A percentile compares a stretch with the other conserved stretches of the same genome.
Evolutionary conservation across 139 green algal genomes (phyloP).

Genomic region (Pleodorina starrii): DNA sequence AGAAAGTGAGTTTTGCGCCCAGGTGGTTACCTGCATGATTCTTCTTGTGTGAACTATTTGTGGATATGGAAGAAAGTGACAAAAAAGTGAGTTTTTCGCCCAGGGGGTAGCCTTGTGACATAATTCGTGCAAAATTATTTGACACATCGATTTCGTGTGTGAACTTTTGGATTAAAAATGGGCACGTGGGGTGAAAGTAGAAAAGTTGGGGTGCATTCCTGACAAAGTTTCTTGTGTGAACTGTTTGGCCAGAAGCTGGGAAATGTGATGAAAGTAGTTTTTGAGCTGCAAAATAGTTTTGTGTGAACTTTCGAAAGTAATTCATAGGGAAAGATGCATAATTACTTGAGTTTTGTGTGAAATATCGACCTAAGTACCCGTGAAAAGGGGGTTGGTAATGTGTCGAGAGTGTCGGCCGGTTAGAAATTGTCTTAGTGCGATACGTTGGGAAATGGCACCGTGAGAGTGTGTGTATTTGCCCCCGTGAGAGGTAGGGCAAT

Average conservation of each 20-base stretch:
- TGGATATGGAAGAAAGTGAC: neutral
- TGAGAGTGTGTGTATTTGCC: too few species aligned
- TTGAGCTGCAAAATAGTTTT: neutral
- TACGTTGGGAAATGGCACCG: too few species aligned
- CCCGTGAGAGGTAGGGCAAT: too few species aligned
- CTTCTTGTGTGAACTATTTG: neutral
- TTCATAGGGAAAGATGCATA: neutral
- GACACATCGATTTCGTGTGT: neutral
- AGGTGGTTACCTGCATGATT: too few species aligned
- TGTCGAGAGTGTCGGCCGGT: too few species aligned
- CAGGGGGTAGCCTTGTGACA: too few species aligned
- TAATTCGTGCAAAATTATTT: conserved; percentile 14
- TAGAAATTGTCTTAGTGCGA: too few species aligned
- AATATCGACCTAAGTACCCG: too few species aligned
- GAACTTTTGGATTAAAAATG: neutral
- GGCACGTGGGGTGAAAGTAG: neutral
- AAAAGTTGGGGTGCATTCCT: neutral
- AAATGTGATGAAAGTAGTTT: neutral
- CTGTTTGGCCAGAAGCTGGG: neutral
- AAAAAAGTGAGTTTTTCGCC: neutral
- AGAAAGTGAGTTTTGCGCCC: too few species aligned
- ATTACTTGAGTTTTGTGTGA: neutral
- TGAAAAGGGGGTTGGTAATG: too few species aligned
- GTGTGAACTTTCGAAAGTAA: conserved; percentile 1
- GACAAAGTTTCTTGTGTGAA: neutral